Base-by-base conservation (phyloP, 768 basidiomycete species). In the Lactifluus rugatus region DNA sequence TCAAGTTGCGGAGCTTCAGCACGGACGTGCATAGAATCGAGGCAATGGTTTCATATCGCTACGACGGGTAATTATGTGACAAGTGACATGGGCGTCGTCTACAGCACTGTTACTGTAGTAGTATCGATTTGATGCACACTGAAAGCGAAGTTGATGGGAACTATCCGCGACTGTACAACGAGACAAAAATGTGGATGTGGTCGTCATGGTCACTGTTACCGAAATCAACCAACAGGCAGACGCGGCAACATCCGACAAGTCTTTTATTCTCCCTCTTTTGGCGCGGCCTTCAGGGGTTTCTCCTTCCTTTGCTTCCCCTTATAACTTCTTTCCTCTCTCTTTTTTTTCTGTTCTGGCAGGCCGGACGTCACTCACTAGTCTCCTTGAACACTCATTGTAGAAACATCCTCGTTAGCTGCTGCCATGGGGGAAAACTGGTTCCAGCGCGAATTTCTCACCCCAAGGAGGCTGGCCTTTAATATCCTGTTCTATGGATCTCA, bases 11-110 rank as follows among this genome's bases (percentile, higher is more conserved):
- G 65, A 93, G 83, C 68, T 99, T 98, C 73, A 94, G 90, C 71
- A 99, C 96, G 4, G 94, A 97, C 70, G 83, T 94, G n/a, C 96
- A 99, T 69, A 83, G 91, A 56, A 90, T 99, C 68, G 90, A 97
- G 70, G 93, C 94, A 5, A 91, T 97, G 89, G 95, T 98, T 48
- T 93, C 94, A 5, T 98, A 97, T 75, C 82, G 93, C 37, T 93
- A 93, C 62, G 93, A 92, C 58, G 88, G 87, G 64, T 89, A 55
- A 54, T 23, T 89, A 55, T 19, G 26, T 16, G 49, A 46, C 26
- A 53, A n/a, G n/a, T 10, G 34, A 47, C 28, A 31, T 31, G 3
- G 28, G 28, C 28, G 5, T 5, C 28, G 28, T 31, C 9, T 31
- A 3, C 28, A 31, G 28, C 9, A 4, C 28, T 31, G 5, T 31